Evolutionary conservation across 441 rosid genomes (phyloP), one percentile per base, ranked within the genome.

Genomic region (Eruca vesicaria): DNA sequence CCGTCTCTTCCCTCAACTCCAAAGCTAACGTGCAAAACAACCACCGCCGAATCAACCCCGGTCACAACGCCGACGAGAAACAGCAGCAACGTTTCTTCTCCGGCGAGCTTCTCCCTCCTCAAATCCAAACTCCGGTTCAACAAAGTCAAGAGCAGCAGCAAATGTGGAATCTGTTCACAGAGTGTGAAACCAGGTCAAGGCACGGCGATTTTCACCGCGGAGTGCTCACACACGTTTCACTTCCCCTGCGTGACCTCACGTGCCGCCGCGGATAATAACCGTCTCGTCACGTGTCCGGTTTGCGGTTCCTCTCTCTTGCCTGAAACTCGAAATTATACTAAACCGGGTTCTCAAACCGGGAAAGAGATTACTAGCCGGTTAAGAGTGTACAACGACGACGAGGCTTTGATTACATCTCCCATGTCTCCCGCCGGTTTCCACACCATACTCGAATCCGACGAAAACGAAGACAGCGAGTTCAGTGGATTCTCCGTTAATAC

Each of bases 181-280:
- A 83, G 81, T 63, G 88, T 85, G 77, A 89, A 82, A 76, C 78
- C 84, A 6, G 95, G 93, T 4, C 90, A 89, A 71, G 97, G 95
- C 5, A 88, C 95, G 23, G 97, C 93, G 15, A 86, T 91, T 71
- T 88, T 91, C 84, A 94, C 96, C 12, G 96, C 97, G 21, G 98
- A 90, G 78, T 94, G 98, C 58, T 81, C 86, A 6, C 97, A 93
- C 67, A 69, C 85, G 58, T 94, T 94, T 70, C 97, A 94, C 71
- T 89, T 91, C 63, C 91, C 90, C 6, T 94, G 98, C 78, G 64
- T 91, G n/a, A 75, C 90, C 19, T 57, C 88, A 23, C 90, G 84
- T 63, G 73, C 84, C 35, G 50, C 79, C 50, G 33, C 66, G 1
- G 80, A 81, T 63, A 81, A 75, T 57, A 84, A 80, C 71, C 63